A percentile compares a stretch with the other conserved stretches of the same genome.
Conservation (phyloP, 192 early-diverging fungal genomes). For the Backusella tuberculispora region DNA sequence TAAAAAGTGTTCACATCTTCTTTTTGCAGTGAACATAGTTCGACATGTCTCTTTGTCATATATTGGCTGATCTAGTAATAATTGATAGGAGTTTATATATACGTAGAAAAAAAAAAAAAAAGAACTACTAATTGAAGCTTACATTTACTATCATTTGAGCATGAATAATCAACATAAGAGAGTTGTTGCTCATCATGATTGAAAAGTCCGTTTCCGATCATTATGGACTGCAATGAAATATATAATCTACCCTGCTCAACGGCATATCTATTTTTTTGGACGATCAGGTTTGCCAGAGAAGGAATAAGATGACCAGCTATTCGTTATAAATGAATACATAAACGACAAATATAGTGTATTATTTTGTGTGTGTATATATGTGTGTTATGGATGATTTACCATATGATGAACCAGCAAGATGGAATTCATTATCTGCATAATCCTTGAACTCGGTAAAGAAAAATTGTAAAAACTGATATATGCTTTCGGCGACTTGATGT, state of each 20-base stretch:
- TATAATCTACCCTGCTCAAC: slow-evolving; percentile 32
- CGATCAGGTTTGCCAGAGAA: slow-evolving; percentile 82
- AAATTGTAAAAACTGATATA: slow-evolving; percentile 91
- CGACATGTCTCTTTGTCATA: slow-evolving; percentile 74
- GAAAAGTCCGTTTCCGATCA: slow-evolving; percentile 92
- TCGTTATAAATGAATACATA: neutral
- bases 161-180: slow-evolving; percentile 81
- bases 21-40: slow-evolving; percentile 70
- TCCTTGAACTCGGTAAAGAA: slow-evolving; percentile 86
- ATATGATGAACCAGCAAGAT: slow-evolving; percentile 84
- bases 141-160: slow-evolving; percentile 47
- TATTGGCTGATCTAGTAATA: slow-evolving; percentile 69
- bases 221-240: slow-evolving; percentile 75
- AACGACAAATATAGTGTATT: neutral
- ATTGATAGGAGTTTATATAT: neutral
- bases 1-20: slow-evolving; percentile 77
- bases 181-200: slow-evolving; percentile 89
- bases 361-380: neutral
- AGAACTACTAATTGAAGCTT: neutral
- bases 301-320: slow-evolving; percentile 89
- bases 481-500: slow-evolving; percentile 76
- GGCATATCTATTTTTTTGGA: slow-evolving; percentile 70
- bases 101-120: neutral
- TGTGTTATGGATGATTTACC: slow-evolving; percentile 7
- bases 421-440: slow-evolving; percentile 79